These are phyloP conservation scores for Botryotinia calthae DNA, from an alignment of 2,329 filamentous ascomycete species.

Conservation along the genomic window DNA sequence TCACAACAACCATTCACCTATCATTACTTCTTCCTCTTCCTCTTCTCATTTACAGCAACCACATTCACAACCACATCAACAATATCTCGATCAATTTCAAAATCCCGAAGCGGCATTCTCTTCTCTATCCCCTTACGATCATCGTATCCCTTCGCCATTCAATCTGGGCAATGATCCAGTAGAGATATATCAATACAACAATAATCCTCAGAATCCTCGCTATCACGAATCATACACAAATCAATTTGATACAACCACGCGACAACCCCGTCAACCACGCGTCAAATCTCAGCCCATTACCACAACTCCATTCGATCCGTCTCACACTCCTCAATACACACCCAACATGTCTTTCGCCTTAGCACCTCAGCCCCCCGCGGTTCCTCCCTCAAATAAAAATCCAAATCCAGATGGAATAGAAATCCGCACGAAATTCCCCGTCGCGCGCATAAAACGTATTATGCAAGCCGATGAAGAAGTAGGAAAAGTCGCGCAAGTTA, in stretches of 20 bases:
- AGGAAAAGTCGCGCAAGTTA: conserved; percentile 96
- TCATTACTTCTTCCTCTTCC: not conserved
- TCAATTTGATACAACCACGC: conserved; percentile 1
- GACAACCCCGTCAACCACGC: conserved; percentile 9
- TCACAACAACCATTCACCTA: conserved; percentile 6
- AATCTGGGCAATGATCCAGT: not conserved
- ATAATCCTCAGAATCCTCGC: conserved; percentile 21
- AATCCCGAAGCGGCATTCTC: not conserved
- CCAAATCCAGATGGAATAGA: conserved; percentile 50
- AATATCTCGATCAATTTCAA: not conserved
- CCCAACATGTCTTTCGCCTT: conserved; percentile 1
- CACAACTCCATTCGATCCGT: not conserved
- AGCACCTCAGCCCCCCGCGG: not conserved
- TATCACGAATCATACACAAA: conserved; percentile 1
- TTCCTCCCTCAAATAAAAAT: conserved; percentile 47
- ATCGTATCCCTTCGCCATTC: not conserved
- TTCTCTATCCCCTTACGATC: not conserved
- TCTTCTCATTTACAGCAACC: not conserved
- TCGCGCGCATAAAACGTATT: conserved; percentile 95
- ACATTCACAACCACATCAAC: not conserved
- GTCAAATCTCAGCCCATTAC: not conserved
- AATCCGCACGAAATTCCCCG: conserved; percentile 94
- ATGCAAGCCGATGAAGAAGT: conserved; percentile 99
- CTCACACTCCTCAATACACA: not conserved
- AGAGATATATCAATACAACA: conserved; percentile 6